phyloP scores from a whole-genome alignment of 805 yeast species.

The Candida lessepsii region DNA sequence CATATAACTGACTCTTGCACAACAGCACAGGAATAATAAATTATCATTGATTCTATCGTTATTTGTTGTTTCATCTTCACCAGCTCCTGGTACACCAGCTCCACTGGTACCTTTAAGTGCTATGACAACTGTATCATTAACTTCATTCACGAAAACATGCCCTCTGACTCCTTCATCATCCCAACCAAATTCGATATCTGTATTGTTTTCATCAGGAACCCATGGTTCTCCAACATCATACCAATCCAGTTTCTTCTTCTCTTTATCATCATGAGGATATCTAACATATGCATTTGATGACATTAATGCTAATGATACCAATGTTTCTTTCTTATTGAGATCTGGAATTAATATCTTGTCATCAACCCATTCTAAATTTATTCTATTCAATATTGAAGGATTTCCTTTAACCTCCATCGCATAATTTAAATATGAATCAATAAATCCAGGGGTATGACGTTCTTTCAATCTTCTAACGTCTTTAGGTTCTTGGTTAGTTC shows the following conservation, averaged over 20 bases:
- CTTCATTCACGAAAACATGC: conserved; percentile 71
- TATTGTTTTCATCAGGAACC: conserved; percentile 54
- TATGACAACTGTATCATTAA: conserved; percentile 63
- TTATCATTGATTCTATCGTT: conserved; percentile 88
- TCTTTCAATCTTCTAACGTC: conserved; percentile 29
- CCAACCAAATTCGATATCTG: conserved; percentile 82
- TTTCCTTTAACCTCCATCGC: conserved; percentile 46
- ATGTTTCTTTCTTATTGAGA: conserved; percentile 67
- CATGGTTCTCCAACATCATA: conserved; percentile 58
- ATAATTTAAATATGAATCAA: conserved; percentile 64
- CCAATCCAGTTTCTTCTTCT: conserved; percentile 72
- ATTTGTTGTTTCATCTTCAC: conserved; percentile 64
- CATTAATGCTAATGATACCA: conserved; percentile 76
- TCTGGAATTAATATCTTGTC: conserved; percentile 64
- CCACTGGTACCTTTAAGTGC: conserved; percentile 93
- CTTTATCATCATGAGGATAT: conserved; percentile 55
- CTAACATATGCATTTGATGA: conserved; percentile 89
- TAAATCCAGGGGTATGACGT: conserved; percentile 53
- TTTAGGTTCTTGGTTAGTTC: conserved; percentile 17
- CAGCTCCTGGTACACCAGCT: conserved; percentile 54
- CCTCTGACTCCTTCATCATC: conserved; percentile 82
- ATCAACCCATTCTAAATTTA: conserved; percentile 64
- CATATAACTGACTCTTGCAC: conserved; percentile 85
- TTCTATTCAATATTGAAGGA: conserved; percentile 32
- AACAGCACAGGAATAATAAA: conserved; percentile 88